Base-by-base conservation (phyloP, 305 asterid genomes). In the Fraxinus baroniana region DNA sequence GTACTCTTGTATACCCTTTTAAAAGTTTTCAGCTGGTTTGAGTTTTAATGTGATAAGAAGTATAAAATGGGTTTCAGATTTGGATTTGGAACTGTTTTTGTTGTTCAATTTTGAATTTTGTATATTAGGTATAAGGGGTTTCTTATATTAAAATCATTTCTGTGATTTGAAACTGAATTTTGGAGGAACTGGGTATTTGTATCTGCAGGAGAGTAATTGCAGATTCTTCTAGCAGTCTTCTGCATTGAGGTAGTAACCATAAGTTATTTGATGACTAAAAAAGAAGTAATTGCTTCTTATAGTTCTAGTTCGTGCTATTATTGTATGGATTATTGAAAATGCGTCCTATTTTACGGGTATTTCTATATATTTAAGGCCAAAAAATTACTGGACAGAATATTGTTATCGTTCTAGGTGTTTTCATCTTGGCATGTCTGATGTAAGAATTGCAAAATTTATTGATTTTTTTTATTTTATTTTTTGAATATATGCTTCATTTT, bases 361-460 rank as follows among this genome's bases (percentile, higher is more conserved):
- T 18, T 44, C 64, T 13, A 79, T 77, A 24, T 77, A 68, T 82
- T 39, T 76, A 79, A 30, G 77, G 3, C 76, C 66, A 24, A 39
- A 26, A 41, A 72, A n/a, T 79, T 79, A 73, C 35, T 52, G 20
- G 15, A 49, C 46, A 26, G 37, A n/a, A 20, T 62, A 39, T 20
- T 46, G 39, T 22, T 80, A 18, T 44, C 72, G 60, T 72, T 83
- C 37, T 62, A 66, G 79, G 64, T 71, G 32, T 74, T 78, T 28
- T 73, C 85, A 89, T 87, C 88, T 78, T 39, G 66, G 18, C 76
- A 5, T 8, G 78, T 60, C 13, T 77, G 84, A 84, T 78, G 62
- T 79, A 12, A 74, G 55, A 3, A 24, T 71, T 39, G 70, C 68
- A 57, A n/a, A 46, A 62, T n/a, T 26, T n/a, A 18, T 66, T 24